phyloP scores from a whole-genome alignment of 345 rosid genomes.

The Turnera subulata region DNA sequence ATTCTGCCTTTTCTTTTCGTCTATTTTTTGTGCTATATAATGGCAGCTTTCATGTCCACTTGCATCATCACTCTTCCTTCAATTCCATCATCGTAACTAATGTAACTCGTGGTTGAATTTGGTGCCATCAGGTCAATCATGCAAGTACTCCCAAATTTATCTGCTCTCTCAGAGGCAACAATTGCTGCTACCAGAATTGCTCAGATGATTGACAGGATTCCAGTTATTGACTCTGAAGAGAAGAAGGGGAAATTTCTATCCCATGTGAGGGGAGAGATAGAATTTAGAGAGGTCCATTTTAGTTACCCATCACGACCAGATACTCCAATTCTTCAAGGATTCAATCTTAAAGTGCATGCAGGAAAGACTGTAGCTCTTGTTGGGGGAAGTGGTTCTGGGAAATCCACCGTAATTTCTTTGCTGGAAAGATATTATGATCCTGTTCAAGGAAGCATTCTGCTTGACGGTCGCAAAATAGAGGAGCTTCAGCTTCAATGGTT shows the following conservation, averaged over 20 bases:
- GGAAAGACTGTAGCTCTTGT: conserved; percentile 50
- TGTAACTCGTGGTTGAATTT: neutral
- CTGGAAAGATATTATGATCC: conserved; percentile 57
- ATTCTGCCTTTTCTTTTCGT: neutral
- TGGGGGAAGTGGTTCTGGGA: conserved; percentile 57
- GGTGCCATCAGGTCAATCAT: conserved; percentile 4
- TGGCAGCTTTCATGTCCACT: too few relatives aligned
- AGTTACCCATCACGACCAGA: conserved; percentile 48
- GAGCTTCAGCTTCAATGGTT: conserved; percentile 47
- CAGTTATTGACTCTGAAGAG: conserved; percentile 32
- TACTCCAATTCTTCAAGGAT: conserved; percentile 28
- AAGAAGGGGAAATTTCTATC: conserved; percentile 34
- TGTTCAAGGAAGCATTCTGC: conserved; percentile 29
- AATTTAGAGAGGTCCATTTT: conserved; percentile 44
- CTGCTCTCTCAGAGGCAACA: conserved; percentile 36
- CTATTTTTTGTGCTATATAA: neutral
- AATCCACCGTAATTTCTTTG: conserved; percentile 51
- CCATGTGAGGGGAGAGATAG: conserved; percentile 39
- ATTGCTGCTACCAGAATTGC: conserved; percentile 31
- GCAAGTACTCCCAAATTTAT: conserved; percentile 40
- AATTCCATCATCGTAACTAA: neutral
- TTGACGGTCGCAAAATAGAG: conserved; percentile 39
- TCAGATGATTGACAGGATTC: conserved; percentile 40
- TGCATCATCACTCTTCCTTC: too few relatives aligned
- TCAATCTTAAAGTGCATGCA: conserved; percentile 40